Percentiles rank a stretch among this genome's conserved stretches.
Evolutionary conservation across 306 rosid genomes (phyloP).

Genomic region (Prunus kanzakura): DNA sequence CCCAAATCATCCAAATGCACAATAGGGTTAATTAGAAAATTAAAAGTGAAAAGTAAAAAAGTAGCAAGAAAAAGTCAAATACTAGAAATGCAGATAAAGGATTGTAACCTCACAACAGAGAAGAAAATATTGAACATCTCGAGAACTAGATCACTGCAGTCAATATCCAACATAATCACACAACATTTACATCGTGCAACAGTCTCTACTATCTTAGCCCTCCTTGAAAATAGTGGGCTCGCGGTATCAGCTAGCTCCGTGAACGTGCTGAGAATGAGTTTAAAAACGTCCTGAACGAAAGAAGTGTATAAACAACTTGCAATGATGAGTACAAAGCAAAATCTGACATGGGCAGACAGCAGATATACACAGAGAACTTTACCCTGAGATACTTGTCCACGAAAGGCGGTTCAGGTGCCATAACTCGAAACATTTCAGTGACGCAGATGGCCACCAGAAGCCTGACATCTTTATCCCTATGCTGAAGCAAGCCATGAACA

Average conservation of each 20-base stretch:
- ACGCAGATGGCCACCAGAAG: conserved; percentile 72
- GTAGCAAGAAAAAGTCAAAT: background rate
- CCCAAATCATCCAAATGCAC: background rate
- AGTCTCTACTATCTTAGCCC: conserved; percentile 80
- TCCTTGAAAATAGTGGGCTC: conserved; percentile 60
- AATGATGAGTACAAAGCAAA: conserved; percentile 13
- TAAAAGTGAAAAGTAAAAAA: background rate
- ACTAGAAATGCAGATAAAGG: background rate
- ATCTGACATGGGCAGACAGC: background rate
- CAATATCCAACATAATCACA: conserved; percentile 82
- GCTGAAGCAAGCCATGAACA: conserved; percentile 49
- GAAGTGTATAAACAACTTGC: background rate
- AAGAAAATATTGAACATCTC: conserved; percentile 76
- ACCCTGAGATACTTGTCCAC: conserved; percentile 70
- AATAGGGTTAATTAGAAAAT: no score
- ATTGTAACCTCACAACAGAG: conserved; percentile 69
- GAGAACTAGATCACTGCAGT: conserved; percentile 58
- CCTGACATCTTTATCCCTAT: conserved; percentile 73
- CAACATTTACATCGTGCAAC: conserved; percentile 72
- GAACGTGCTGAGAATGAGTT: conserved; percentile 61
- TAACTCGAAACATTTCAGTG: conserved; percentile 66
- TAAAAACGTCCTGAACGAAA: conserved; percentile 57
- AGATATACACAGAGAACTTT: conserved; percentile 12
- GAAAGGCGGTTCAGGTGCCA: conserved; percentile 87
- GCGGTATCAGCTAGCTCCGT: conserved; percentile 66